These are phyloP conservation scores for Mucuna pruriens DNA, from an alignment of 306 rosid species.

Conservation along the genomic window DNA sequence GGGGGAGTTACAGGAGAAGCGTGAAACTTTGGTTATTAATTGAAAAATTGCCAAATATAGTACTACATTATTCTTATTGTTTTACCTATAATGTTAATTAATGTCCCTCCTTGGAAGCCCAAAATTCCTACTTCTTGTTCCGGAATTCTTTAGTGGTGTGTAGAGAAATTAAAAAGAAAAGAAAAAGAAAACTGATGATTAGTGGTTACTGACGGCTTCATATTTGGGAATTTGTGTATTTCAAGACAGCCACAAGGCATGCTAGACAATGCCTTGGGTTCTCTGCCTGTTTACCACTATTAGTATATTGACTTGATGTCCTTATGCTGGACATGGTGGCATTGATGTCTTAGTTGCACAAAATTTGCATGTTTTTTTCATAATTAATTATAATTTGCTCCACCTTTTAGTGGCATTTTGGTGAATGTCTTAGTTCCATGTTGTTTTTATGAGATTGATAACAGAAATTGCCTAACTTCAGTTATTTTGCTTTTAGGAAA, in stretches of 20 bases:
- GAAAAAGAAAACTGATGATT: neutral
- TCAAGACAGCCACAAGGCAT: constrained; percentile 11
- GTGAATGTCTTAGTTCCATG: constrained; percentile 16
- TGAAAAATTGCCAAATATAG: constrained; percentile 26
- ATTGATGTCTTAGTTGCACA: constrained; percentile 8
- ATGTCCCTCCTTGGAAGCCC: constrained; percentile 12
- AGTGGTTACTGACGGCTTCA: constrained; percentile 31
- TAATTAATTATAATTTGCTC: constrained; percentile 1
- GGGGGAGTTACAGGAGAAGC: neutral
- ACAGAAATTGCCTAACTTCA: neutral
- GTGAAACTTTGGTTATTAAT: neutral
- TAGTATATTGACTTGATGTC: constrained; percentile 22
- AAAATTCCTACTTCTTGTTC: neutral
- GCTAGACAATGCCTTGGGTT: constrained; percentile 49
- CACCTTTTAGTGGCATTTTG: constrained; percentile 23
- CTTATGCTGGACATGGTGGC: constrained; percentile 12
- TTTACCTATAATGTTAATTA: neutral
- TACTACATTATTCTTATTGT: neutral
- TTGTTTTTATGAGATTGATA: neutral
- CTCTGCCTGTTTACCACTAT: constrained; percentile 31
- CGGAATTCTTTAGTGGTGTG: neutral
- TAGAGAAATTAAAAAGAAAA: neutral
- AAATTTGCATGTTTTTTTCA: constrained; percentile 18
- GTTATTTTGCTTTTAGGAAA: constrained; percentile 50
- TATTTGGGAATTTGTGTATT: constrained; percentile 40